phyloP scores from a whole-genome alignment of 2,329 filamentous ascomycete genomes.

The Aciculosporium take region DNA sequence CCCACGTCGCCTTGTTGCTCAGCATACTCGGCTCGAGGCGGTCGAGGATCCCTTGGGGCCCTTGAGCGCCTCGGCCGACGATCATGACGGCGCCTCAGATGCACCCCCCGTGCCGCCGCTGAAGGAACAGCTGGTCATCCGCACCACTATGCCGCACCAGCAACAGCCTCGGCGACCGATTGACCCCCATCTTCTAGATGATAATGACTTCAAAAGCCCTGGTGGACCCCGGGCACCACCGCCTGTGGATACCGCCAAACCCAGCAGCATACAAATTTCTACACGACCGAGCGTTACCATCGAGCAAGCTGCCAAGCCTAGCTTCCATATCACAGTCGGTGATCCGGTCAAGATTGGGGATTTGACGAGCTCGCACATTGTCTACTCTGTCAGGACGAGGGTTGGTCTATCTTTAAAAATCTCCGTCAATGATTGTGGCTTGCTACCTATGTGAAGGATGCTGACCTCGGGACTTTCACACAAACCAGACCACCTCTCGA shows the following conservation, averaged over 20 bases:
- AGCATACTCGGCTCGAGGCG: slow-evolving; percentile 64
- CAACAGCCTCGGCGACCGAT: slow-evolving; percentile 30
- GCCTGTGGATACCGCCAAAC: slow-evolving; percentile 44
- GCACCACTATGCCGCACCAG: slow-evolving; percentile 39
- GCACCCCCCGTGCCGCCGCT: slow-evolving; percentile 55
- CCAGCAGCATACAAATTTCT: slow-evolving; percentile 35
- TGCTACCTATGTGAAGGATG: not conserved
- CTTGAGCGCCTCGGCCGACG: slow-evolving; percentile 50
- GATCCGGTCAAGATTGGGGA: slow-evolving; percentile 98
- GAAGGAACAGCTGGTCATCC: slow-evolving; percentile 50
- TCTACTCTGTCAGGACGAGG: slow-evolving; percentile 90
- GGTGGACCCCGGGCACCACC: slow-evolving; percentile 49
- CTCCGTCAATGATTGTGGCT: not conserved
- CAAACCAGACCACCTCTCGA: slow-evolving; percentile 74
- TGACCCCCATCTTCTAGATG: slow-evolving; percentile 52
- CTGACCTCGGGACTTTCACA: not conserved
- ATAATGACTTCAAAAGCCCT: slow-evolving; percentile 48
- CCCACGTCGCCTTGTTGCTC: slow-evolving; percentile 54
- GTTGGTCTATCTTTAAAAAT: slow-evolving; percentile 29
- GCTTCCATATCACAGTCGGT: slow-evolving; percentile 79
- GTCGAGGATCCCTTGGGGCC: slow-evolving; percentile 67
- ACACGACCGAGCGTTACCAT: slow-evolving; percentile 70
- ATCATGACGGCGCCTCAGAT: slow-evolving; percentile 23
- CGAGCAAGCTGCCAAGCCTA: slow-evolving; percentile 86
- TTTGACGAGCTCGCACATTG: slow-evolving; percentile 90